Percentiles rank a stretch among this genome's conserved stretches.
These are phyloP conservation scores for Chaetomium fimeti DNA, from an alignment of 495 filamentous ascomycete genomes.

Conservation along the genomic window DNA sequence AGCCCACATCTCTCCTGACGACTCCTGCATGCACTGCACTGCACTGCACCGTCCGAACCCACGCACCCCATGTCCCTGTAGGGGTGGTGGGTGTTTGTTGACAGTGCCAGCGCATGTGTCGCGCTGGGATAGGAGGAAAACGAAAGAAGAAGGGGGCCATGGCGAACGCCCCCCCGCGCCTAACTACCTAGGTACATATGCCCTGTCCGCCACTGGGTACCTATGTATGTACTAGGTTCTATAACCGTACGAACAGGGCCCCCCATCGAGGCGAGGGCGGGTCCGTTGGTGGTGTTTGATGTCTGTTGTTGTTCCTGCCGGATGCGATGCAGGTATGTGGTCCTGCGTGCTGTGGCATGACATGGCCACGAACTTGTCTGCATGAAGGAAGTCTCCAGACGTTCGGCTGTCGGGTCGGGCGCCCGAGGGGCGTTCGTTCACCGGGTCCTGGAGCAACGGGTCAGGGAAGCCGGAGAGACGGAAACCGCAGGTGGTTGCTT, in stretches of 20 bases:
- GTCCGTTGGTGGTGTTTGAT: constrained; percentile 2
- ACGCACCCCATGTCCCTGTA: neutral
- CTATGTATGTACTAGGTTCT: no score
- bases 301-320: constrained; percentile 7
- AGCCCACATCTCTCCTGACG: neutral
- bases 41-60: neutral
- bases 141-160: no score
- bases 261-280: neutral
- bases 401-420: neutral
- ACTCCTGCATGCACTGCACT: neutral
- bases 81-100: constrained; percentile 6
- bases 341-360: neutral
- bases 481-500: no score
- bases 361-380: neutral
- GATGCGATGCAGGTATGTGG: neutral
- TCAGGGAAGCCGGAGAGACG: no score
- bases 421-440: no score
- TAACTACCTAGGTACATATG: neutral
- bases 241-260: neutral
- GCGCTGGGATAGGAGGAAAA: constrained; percentile 4
- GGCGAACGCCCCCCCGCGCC: no score
- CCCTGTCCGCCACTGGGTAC: no score
- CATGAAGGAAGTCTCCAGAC: no score
- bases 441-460: no score
- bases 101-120: constrained; percentile 9